Conservation (phyloP, 805 yeast species). For the Hanseniaspora taiwanica region DNA sequence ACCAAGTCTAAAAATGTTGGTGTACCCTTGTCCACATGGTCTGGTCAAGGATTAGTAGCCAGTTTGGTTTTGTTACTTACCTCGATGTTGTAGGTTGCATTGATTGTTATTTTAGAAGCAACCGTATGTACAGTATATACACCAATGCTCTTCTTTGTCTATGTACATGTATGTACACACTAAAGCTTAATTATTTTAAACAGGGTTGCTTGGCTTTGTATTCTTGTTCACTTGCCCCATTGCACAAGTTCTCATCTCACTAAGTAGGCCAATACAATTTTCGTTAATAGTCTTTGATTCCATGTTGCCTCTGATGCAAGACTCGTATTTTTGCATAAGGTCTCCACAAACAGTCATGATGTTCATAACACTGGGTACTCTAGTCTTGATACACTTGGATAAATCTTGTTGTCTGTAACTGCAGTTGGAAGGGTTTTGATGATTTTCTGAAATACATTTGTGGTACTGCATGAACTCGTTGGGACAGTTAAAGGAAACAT, state of each 20-base stretch:
- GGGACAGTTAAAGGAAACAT: slow-evolving; percentile 67
- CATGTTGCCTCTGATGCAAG: slow-evolving; percentile 40
- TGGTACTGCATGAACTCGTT: slow-evolving; percentile 60
- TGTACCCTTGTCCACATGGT: no score
- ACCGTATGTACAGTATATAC: no score
- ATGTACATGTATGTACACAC: no score
- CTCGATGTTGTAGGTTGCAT: no score
- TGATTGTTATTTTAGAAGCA: no score
- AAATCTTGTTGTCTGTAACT: slow-evolving; percentile 40
- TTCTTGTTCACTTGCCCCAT: slow-evolving; percentile 9
- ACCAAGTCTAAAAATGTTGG: no score
- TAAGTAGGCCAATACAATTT: slow-evolving; percentile 41
- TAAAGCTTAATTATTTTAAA: neutral
- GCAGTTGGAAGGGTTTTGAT: slow-evolving; percentile 39
- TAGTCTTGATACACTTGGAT: slow-evolving; percentile 46
- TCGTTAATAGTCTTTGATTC: slow-evolving; percentile 27
- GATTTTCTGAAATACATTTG: slow-evolving; percentile 51
- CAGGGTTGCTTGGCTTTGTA: no score
- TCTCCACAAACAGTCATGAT: slow-evolving; percentile 51
- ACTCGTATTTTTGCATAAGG: slow-evolving; percentile 48
- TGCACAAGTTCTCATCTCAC: slow-evolving; percentile 54
- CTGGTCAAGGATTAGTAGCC: no score
- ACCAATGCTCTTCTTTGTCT: no score
- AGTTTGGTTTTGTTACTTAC: no score
- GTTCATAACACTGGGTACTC: slow-evolving; percentile 59